A percentile compares a stretch with the other conserved stretches of the same genome.
These are phyloP conservation scores for Microcera coccophila DNA, from an alignment of 2,329 filamentous ascomycete species.

Conservation along the genomic window DNA sequence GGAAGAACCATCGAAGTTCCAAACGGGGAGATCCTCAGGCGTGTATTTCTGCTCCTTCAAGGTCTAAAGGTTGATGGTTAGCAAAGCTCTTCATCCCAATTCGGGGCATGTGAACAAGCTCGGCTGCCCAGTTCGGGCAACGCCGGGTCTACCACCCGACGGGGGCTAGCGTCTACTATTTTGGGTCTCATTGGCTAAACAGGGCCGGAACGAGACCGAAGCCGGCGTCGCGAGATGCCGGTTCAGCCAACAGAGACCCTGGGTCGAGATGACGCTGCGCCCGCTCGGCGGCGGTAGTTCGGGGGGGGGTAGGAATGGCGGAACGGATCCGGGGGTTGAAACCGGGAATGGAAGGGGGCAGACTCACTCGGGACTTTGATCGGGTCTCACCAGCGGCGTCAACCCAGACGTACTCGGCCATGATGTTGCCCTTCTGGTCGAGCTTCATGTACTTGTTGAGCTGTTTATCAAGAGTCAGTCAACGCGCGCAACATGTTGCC, in stretches of 20 bases:
- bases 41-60: slow-evolving; percentile 48
- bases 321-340: slow-evolving; percentile 4
- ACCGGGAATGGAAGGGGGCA: slow-evolving; percentile 7
- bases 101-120: background rate
- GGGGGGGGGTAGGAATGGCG: background rate
- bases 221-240: slow-evolving; percentile 2
- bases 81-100: background rate
- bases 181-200: slow-evolving; percentile 9
- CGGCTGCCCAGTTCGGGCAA: slow-evolving; percentile 1
- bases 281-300: slow-evolving; percentile 4
- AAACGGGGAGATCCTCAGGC: slow-evolving; percentile 50
- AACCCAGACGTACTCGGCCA: slow-evolving; percentile 98
- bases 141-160: slow-evolving; percentile 11
- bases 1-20: slow-evolving; percentile 71
- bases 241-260: slow-evolving; percentile 11
- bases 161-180: slow-evolving; percentile 5
- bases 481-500: background rate
- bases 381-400: slow-evolving; percentile 78
- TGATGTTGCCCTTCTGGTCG: slow-evolving; percentile 81
- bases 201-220: slow-evolving; percentile 10
- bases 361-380: slow-evolving; percentile 91
- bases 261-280: slow-evolving; percentile 6
- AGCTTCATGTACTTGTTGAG: slow-evolving; percentile 89
- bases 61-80: slow-evolving; percentile 37
- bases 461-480: slow-evolving; percentile 44